Base-by-base conservation (phyloP, 2,329 filamentous ascomycete species). In the Calonectria leucothoes region DNA sequence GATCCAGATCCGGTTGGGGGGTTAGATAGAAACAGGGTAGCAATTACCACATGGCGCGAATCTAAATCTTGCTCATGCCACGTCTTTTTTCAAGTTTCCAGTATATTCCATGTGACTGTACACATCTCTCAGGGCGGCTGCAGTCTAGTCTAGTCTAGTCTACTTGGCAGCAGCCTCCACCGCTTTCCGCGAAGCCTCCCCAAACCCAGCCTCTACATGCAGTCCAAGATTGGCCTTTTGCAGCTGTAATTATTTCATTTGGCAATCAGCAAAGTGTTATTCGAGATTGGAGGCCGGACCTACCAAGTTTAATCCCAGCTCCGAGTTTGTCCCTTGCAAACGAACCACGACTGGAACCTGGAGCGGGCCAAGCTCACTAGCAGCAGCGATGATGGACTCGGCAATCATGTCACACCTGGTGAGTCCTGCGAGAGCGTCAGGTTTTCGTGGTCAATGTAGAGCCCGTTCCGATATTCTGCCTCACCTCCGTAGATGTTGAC, bases 401-500 rank as follows among this genome's bases (percentile, higher is more conserved):
- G 88, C 87, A 75, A 89, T 88, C 87, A 89, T 89, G 72, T 88
- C 87, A 37, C 87, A 88, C 42, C 84, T 83, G 2, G 86, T 87
- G 20, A 89, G 87, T 0, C 87, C 87, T 88, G 35, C 1, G 4
- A 0, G n/a, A n/a, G n/a, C n/a, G n/a, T n/a, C n/a, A n/a, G n/a
- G n/a, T n/a, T n/a, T n/a, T n/a, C n/a, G n/a, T n/a, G n/a, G n/a
- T n/a, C n/a, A n/a, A n/a, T n/a, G n/a, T n/a, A n/a, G n/a, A n/a
- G n/a, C 6, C 6, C 0, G 20, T 2, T 1, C 4, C 7, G 0
- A 2, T 4, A 1, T 7, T 0, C 7, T 10, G 25, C 81, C 81
- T 71, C 66, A 83, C 84, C 85, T 31, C 85, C 85, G 25, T 86
- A 92, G 11, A 92, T 90, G 70, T 92, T 92, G 11, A 92, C 88